Evolutionary conservation across 2,329 filamentous ascomycete species (phyloP).

Genomic region (Fusarium zealandicum): DNA sequence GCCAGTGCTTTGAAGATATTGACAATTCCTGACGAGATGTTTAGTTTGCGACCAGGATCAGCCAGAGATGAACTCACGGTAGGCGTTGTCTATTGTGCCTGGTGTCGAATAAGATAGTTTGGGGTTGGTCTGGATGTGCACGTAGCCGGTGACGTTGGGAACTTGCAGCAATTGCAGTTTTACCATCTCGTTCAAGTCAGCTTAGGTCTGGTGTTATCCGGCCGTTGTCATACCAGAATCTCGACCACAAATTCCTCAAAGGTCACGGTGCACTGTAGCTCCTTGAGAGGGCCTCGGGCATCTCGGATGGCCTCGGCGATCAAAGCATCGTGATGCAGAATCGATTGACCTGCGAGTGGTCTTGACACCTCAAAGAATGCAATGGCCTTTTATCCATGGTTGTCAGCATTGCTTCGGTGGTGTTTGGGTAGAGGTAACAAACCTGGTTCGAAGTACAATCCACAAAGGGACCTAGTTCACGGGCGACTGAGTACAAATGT

Average conservation of each 20-base stretch:
- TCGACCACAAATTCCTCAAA: conserved; percentile 62
- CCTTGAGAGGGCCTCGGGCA: conserved; percentile 27
- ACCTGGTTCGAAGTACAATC: conserved; percentile 50
- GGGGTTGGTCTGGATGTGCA: conserved; percentile 69
- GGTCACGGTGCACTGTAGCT: conserved; percentile 32
- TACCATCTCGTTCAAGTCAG: conserved; percentile 55
- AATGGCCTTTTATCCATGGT: conserved; percentile 41
- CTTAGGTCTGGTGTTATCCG: fast-evolving
- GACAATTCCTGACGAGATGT: conserved; percentile 53
- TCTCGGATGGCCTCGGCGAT: conserved; percentile 40
- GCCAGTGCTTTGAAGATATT: conserved; percentile 35
- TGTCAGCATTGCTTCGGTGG: neutral
- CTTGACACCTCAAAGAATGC: conserved; percentile 45
- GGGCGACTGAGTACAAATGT: conserved; percentile 39
- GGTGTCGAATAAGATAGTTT: conserved; percentile 58
- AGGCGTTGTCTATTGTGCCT: conserved; percentile 58
- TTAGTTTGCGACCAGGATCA: neutral
- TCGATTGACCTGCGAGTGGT: conserved; percentile 23
- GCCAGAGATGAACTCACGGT: conserved; percentile 48
- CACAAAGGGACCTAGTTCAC: conserved; percentile 45
- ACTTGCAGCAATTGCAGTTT: conserved; percentile 60
- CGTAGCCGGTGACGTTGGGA: conserved; percentile 56
- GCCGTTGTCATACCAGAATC: conserved; percentile 52
- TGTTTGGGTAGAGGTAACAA: neutral
- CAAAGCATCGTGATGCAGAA: conserved; percentile 41